A percentile compares a stretch with the other conserved stretches of the same genome.
Evolutionary conservation across 1,139 yeast species (phyloP).

Genomic region (Pneumocystis wakefieldiae): DNA sequence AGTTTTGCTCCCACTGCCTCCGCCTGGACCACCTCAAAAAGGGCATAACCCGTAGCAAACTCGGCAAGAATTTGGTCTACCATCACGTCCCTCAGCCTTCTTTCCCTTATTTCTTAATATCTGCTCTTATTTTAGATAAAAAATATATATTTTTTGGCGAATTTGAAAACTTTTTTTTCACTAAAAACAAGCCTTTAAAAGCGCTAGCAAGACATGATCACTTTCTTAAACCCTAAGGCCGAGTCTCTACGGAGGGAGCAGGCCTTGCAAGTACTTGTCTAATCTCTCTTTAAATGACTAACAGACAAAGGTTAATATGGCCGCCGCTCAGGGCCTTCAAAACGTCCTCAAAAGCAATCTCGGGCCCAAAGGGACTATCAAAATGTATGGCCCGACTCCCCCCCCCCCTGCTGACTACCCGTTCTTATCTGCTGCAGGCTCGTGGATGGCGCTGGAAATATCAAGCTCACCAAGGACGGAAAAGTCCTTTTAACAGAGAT

Average conservation of each 20-base stretch:
- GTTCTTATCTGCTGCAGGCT: slow-evolving; percentile 23
- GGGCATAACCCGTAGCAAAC: slow-evolving; percentile 97
- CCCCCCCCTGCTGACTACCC: too few relatives aligned
- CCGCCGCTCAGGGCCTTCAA: slow-evolving; percentile 95
- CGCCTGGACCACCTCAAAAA: slow-evolving; percentile 75
- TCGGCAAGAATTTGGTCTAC: slow-evolving; percentile 89
- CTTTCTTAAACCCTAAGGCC: slow-evolving; percentile 84
- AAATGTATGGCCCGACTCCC: too few relatives aligned
- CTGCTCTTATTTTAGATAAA: too few relatives aligned
- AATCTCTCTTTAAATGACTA: not conserved
- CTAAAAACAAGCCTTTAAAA: too few relatives aligned
- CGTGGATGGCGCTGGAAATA: slow-evolving; percentile 92
- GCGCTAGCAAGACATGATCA: slow-evolving; percentile 22
- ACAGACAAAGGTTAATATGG: slow-evolving; percentile 55
- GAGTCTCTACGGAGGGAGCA: slow-evolving; percentile 88
- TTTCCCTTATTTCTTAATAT: not conserved
- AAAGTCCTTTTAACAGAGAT: slow-evolving; percentile 83
- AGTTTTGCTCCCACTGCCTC: slow-evolving; percentile 85
- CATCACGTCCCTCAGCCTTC: slow-evolving; percentile 8
- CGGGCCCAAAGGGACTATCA: slow-evolving; percentile 95
- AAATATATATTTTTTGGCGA: too few relatives aligned
- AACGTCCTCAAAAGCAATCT: slow-evolving; percentile 77
- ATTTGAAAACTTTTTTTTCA: too few relatives aligned
- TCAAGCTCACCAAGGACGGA: slow-evolving; percentile 93
- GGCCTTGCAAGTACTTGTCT: slow-evolving; percentile 40